Evolutionary conservation across 139 green algal genomes (phyloP), one percentile per base, ranked within the genome.

Genomic region (Chlamydomonas sp.): DNA sequence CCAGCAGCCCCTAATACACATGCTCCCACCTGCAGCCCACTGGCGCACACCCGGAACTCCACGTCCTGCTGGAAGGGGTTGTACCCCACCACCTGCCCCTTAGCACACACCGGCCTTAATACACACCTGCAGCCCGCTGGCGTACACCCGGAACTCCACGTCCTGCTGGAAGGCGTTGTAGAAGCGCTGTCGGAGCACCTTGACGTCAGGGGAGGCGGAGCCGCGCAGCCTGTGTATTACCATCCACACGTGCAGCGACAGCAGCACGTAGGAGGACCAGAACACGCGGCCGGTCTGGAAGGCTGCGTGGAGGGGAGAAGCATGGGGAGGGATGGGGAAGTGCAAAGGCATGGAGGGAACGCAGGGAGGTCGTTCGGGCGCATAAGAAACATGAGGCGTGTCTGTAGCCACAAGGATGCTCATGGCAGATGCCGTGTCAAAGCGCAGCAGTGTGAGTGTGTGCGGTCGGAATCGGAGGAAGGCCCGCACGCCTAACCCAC

Each of bases 181-280:
- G 71, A 95, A 90, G n/a, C 77, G 79, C 85, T 94, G 88, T 14
- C 72, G 67, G 84, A 91, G 90, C 62, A 90, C 63, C 4, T 63
- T 64, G 4, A 69, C 86, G 63, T 90, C 86, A 1, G 17, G n/a
- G 69, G 68, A 15, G 72, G 7, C 62, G 62, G 58, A 60, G 79
- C 76, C n/a, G 1, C 75, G 68, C 76, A 95, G 66, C 9, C 91
- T 88, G 68, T 89, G 62, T 20, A 93, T 85, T 7, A 93, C 64
- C n/a, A 95, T 83, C 92, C 92, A 95, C 83, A 93, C 89, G 83
- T 93, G 89, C 78, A 95, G 68, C 14, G 85, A 84, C 60, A 93
- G 83, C 63, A 95, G 79, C 8, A 82, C 80, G 89, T 91, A 92
- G 1, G 84, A 91, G 12, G 87, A 88, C 87, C 90, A 93, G 79